A percentile compares a stretch with the other conserved stretches of the same genome.
Evolutionary conservation across 176 grass and related monocot species (phyloP).

Genomic region (Oryza glaberrima): DNA sequence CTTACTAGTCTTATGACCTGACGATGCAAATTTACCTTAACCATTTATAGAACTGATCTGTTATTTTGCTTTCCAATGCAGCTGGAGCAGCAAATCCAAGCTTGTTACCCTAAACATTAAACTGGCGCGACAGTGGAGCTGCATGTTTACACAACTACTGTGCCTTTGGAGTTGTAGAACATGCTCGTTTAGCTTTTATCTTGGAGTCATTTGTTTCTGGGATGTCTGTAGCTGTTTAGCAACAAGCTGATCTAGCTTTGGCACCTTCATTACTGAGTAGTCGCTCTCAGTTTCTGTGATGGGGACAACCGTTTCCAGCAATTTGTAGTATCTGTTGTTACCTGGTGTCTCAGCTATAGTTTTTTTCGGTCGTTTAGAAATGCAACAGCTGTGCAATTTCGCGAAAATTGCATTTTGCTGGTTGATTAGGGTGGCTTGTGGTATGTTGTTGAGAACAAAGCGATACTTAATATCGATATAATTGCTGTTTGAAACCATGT

Average conservation of each 20-base stretch:
- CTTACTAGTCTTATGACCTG: neutral
- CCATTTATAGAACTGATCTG: conserved; percentile 1
- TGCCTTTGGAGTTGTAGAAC: conserved; percentile 6
- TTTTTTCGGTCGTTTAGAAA: neutral
- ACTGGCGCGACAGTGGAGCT: neutral
- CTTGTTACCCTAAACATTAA: conserved; percentile 41
- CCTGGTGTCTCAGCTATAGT: neutral
- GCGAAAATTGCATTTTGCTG: neutral
- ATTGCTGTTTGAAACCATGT: neutral
- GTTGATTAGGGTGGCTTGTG: neutral
- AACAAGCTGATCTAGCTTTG: conserved; percentile 15
- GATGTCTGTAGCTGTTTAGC: conserved; percentile 42
- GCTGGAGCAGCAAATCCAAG: conserved; percentile 55
- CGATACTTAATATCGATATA: neutral
- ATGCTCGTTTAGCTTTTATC: conserved; percentile 20
- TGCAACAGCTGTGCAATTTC: neutral
- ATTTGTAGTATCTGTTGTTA: neutral
- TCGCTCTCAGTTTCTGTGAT: neutral
- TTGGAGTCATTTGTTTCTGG: conserved; percentile 23
- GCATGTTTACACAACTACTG: conserved; percentile 28
- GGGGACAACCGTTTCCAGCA: neutral
- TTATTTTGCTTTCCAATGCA: conserved; percentile 47
- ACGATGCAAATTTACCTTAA: neutral
- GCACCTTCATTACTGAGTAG: neutral
- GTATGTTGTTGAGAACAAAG: neutral